Conservation (phyloP, 345 rosid species). For the Brassica incana region DNA sequence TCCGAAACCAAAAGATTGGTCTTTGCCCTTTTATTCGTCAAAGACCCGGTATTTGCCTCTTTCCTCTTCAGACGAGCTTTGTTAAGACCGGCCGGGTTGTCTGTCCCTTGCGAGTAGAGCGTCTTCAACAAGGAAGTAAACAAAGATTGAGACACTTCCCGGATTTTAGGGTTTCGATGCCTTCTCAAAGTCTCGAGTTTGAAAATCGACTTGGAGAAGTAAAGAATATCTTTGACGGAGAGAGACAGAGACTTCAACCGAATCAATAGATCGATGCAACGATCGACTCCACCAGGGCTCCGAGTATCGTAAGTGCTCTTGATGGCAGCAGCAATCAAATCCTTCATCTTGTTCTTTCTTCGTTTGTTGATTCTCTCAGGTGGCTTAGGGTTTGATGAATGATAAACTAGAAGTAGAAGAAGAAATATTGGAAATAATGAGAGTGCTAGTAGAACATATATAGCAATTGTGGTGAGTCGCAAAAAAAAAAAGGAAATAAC, state of each 20-base stretch:
- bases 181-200: slow-evolving; percentile 17
- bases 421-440: neutral
- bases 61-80: neutral
- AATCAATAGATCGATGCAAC: slow-evolving; percentile 7
- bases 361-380: neutral
- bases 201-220: neutral
- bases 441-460: neutral
- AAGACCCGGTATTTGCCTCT: too few relatives aligned
- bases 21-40: too few relatives aligned
- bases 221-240: neutral
- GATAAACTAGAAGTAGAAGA: neutral
- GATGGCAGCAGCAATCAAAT: neutral
- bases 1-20: neutral
- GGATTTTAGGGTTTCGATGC: slow-evolving; percentile 22
- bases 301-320: neutral
- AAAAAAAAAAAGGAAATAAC: neutral
- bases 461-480: neutral
- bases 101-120: slow-evolving; percentile 3
- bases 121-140: slow-evolving; percentile 18
- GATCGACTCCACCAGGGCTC: neutral
- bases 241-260: slow-evolving; percentile 10
- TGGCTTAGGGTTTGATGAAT: neutral
- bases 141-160: slow-evolving; percentile 16
- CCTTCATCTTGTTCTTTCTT: neutral
- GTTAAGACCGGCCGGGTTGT: neutral